Evolutionary conservation across 768 basidiomycete genomes (phyloP).

Genomic region (Dioszegia crocea): DNA sequence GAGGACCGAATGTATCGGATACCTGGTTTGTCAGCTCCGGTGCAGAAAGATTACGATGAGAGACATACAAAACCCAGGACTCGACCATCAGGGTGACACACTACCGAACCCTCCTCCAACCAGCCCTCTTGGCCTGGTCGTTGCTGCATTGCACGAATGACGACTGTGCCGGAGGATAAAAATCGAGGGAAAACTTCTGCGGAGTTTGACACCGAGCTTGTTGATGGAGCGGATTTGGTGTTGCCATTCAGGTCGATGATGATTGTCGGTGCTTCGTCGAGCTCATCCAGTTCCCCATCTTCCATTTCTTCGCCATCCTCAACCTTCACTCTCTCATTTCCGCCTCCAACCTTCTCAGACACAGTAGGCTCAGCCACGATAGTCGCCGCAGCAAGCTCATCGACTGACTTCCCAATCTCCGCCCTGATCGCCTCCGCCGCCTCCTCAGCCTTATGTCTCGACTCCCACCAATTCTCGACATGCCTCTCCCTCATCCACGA

Average conservation of each 20-base stretch:
- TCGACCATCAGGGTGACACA: constrained; percentile 81
- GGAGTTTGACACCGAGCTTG: too few relatives aligned
- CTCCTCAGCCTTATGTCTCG: constrained; percentile 2
- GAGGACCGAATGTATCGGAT: constrained; percentile 93
- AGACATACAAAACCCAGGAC: constrained; percentile 82
- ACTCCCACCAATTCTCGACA: constrained; percentile 37
- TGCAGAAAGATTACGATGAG: too few relatives aligned
- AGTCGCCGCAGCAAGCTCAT: background rate
- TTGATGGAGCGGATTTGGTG: background rate
- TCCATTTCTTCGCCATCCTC: constrained; percentile 5
- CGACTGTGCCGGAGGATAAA: constrained; percentile 38
- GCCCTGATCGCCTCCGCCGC: constrained; percentile 2
- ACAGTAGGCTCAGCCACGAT: background rate
- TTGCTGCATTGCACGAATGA: constrained; percentile 40
- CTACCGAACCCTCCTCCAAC: constrained; percentile 81
- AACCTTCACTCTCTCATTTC: background rate
- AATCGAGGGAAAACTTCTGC: constrained; percentile 30
- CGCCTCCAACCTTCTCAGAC: background rate
- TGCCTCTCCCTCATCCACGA: constrained; percentile 45
- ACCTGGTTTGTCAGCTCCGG: constrained; percentile 56
- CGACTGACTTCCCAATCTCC: background rate
- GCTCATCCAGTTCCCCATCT: too few relatives aligned
- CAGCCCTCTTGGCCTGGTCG: constrained; percentile 42
- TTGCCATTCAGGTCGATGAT: too few relatives aligned
- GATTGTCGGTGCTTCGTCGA: too few relatives aligned